These are phyloP conservation scores for Xylaria hypoxylon DNA, from an alignment of 2,329 filamentous ascomycete species.

Conservation along the genomic window DNA sequence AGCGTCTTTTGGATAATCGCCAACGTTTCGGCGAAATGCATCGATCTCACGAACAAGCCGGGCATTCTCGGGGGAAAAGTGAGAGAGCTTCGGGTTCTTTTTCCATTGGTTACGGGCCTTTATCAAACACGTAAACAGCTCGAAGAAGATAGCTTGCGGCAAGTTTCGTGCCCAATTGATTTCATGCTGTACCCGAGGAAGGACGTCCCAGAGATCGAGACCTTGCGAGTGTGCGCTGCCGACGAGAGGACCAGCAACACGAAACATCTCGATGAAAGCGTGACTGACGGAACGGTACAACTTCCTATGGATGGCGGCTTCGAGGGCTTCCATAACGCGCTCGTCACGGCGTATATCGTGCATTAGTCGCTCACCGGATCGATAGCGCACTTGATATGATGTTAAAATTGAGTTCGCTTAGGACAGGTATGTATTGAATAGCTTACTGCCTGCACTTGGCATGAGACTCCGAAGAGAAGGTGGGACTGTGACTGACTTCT, in stretches of 20 bases:
- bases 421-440: neutral
- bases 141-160: slow-evolving; percentile 14
- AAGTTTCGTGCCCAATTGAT: neutral
- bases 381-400: neutral
- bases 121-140: slow-evolving; percentile 11
- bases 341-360: neutral
- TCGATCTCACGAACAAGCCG: slow-evolving; percentile 2
- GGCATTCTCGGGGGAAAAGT: neutral
- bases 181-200: neutral
- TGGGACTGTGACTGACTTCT: too few species aligned
- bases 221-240: neutral
- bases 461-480: neutral
- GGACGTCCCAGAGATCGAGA: slow-evolving; percentile 3
- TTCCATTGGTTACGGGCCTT: slow-evolving; percentile 7
- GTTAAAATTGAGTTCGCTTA: neutral
- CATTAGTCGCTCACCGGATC: neutral
- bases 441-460: slow-evolving; percentile 14
- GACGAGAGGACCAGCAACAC: neutral
- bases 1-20: neutral
- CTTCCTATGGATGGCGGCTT: neutral
- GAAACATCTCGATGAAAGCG: slow-evolving; percentile 8
- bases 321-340: neutral
- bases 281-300: neutral
- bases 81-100: neutral
- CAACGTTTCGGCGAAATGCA: slow-evolving; percentile 4